Evolutionary conservation across 73 alveolate species (phyloP), one percentile per base, ranked within the genome.

Genomic region (Paramecium primaurelia): DNA sequence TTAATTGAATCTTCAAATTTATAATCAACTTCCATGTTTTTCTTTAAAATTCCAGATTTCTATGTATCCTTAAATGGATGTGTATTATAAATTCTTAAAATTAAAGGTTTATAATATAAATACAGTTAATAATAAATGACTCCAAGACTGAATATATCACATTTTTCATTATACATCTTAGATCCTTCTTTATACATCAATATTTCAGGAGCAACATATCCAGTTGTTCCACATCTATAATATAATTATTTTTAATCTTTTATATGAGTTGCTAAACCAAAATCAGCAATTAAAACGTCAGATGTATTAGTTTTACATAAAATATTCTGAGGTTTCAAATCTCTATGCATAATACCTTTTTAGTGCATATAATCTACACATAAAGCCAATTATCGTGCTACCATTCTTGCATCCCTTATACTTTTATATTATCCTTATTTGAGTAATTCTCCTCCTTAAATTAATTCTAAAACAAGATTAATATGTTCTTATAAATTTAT

Each of bases 241-340:
- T 73, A 73, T 75, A 14, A 38, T 38, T 36, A 42, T 25, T 75
- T 73, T 75, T 75, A 36, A 14, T 75, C 60, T 16, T 75, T 75
- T 2, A 75, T 20, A 20, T 75, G 37, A 42, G 69, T 75, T 36
- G 88, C 88, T n/a, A 75, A 42, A 75, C 88, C 88, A 75, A 75
- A 75, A 20, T 75, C 88, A 30, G 88, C 88, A 30, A 73, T 75
- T 38, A 75, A 38, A 34, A 75, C 60, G 1, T 75, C 69, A 30
- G 36, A 0, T 12, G 88, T 3, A 75, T 36, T 75, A 20, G 69
- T n/a, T 75, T 42, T 28, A 37, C 93, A 47, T 71, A 94, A 51
- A 18, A 94, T 94, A 85, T 94, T 94, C 14, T 94, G 80, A n/a
- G 94, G 96, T 37, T 92, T 92, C 34, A 94, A 40, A 77, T 94